Evolutionary conservation across 495 filamentous ascomycete species (phyloP).

Genomic region (Monascus purpureus): DNA sequence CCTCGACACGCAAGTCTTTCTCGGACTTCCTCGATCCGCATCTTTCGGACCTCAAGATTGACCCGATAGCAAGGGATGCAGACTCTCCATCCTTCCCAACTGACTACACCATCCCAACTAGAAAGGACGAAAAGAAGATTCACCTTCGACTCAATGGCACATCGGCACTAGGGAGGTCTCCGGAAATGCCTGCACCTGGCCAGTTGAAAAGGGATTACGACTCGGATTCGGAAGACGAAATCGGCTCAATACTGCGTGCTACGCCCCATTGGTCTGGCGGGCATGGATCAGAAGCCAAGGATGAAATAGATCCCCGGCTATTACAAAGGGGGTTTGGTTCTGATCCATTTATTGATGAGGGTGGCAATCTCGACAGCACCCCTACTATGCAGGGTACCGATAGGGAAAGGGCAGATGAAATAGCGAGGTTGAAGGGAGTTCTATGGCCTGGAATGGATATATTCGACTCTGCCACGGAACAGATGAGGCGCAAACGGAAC

Average conservation of each 20-base stretch:
- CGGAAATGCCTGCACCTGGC: not conserved
- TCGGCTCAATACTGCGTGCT: constrained; percentile 5
- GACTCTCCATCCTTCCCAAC: too few relatives aligned
- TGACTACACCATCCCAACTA: too few relatives aligned
- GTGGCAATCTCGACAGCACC: not conserved
- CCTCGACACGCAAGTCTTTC: not conserved
- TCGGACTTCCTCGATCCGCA: constrained; percentile 25
- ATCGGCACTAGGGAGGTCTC: not conserved
- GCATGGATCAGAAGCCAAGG: not conserved
- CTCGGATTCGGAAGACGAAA: constrained; percentile 4
- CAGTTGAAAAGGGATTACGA: constrained; percentile 8
- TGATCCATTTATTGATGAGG: constrained; percentile 4
- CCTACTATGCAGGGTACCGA: constrained; percentile 4
- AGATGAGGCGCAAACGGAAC: constrained; percentile 68
- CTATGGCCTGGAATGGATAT: constrained; percentile 75
- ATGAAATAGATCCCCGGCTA: not conserved
- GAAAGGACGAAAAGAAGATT: too few relatives aligned
- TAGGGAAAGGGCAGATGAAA: constrained; percentile 24
- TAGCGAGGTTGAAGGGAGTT: constrained; percentile 53
- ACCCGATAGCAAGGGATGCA: too few relatives aligned
- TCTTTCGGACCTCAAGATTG: constrained; percentile 12
- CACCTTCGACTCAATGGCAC: not conserved
- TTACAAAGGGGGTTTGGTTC: not conserved
- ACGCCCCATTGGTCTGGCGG: constrained; percentile 9
- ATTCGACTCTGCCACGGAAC: constrained; percentile 70